Evolutionary conservation across 768 basidiomycete species (phyloP).

Genomic region (Leccinum pellstonianum): DNA sequence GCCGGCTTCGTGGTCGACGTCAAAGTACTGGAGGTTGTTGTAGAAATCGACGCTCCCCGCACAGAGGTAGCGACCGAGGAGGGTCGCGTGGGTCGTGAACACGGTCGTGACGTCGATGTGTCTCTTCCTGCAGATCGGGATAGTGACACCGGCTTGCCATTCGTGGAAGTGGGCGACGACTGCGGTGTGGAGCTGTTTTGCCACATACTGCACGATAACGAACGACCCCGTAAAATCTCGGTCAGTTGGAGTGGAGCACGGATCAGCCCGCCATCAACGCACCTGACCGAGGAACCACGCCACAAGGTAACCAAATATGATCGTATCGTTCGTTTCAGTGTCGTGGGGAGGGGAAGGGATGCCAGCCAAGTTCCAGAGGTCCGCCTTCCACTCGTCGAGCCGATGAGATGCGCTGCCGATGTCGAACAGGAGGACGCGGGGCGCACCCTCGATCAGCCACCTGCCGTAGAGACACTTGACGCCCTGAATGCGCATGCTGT

Average conservation of each 20-base stretch:
- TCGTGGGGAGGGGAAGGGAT: constrained; percentile 97
- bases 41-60: constrained; percentile 99
- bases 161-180: constrained; percentile 99
- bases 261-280: constrained; percentile 29
- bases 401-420: constrained; percentile 83
- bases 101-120: constrained; percentile 98
- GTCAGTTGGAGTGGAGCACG: constrained; percentile 8
- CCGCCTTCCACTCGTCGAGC: constrained; percentile 98
- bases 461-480: constrained; percentile 94
- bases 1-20: constrained; percentile 98
- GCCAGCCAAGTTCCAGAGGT: constrained; percentile 97
- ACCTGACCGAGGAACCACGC: constrained; percentile 99
- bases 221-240: constrained; percentile 6
- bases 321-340: constrained; percentile 97
- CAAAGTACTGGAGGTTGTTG: constrained; percentile 99
- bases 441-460: constrained; percentile 98
- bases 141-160: constrained; percentile 98
- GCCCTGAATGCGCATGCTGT: constrained; percentile 84
- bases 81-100: constrained; percentile 97
- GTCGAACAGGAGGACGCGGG: constrained; percentile 94
- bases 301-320: constrained; percentile 95
- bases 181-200: constrained; percentile 77
- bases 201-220: constrained; percentile 57
- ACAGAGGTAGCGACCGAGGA: constrained; percentile 97
- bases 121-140: constrained; percentile 91